Percentiles rank a stretch among this genome's conserved stretches.
phyloP scores from a whole-genome alignment of 495 filamentous ascomycete species.

The Neurospora africana region DNA sequence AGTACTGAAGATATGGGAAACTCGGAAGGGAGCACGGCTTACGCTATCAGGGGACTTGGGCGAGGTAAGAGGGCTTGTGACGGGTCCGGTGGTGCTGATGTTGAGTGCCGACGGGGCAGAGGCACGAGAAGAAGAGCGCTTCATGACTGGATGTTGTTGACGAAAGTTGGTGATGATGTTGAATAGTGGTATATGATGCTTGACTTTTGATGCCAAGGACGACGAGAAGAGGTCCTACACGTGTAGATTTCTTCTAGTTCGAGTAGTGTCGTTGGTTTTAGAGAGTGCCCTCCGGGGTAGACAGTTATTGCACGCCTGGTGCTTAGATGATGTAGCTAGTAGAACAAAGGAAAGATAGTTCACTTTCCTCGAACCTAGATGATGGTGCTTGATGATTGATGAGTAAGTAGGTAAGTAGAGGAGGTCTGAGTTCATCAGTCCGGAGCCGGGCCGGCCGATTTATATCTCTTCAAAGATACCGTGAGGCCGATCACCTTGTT shows the following conservation, averaged over 20 bases:
- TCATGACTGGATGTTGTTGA: neutral
- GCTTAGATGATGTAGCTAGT: neutral
- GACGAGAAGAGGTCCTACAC: neutral
- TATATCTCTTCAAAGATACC: neutral
- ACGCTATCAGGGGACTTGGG: conserved; percentile 1
- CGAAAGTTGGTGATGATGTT: neutral
- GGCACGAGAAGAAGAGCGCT: conserved; percentile 1
- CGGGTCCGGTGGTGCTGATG: neutral
- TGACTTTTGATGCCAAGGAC: neutral
- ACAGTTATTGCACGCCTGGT: conserved; percentile 5
- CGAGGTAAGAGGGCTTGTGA: conserved; percentile 1
- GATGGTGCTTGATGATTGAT: neutral
- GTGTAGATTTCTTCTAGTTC: neutral
- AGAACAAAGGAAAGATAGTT: neutral
- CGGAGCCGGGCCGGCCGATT: neutral
- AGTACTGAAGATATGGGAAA: neutral
- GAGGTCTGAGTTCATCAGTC: neutral
- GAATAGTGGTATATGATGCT: neutral
- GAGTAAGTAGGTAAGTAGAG: neutral
- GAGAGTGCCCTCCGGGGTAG: conserved; percentile 7
- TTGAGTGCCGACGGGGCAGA: conserved; percentile 2
- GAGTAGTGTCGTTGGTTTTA: neutral
- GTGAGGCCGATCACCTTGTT: neutral
- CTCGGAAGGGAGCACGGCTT: neutral
- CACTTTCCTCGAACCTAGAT: neutral